Percentiles rank a stretch among this genome's conserved stretches.
Evolutionary conservation across 176 grass and related monocot genomes (phyloP).

Genomic region (Cenchrus fungigraminus): DNA sequence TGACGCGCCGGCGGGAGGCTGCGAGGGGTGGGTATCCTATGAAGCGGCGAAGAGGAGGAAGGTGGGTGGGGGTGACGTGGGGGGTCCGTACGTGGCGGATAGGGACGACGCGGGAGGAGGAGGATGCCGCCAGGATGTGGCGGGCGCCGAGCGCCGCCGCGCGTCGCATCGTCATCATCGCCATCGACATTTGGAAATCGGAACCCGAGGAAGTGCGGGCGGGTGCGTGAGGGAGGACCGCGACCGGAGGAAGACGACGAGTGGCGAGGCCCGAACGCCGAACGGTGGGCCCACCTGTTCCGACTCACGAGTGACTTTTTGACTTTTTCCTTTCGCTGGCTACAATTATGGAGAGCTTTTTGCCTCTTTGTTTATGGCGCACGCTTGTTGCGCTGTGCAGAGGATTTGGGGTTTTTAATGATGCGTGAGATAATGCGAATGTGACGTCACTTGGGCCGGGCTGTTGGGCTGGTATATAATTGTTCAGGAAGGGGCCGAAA

Average conservation of each 20-base stretch:
- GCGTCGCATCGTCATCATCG: conserved; percentile 65
- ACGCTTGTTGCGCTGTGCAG: neutral
- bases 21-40: neutral
- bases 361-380: neutral
- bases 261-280: neutral
- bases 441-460: neutral
- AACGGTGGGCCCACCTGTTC: neutral
- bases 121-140: conserved; percentile 47
- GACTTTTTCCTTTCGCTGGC: neutral
- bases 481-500: neutral
- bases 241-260: conserved; percentile 42
- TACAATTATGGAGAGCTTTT: neutral
- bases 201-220: neutral
- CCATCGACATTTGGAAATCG: neutral
- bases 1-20: neutral
- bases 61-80: neutral
- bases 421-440: neutral
- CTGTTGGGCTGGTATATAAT: neutral
- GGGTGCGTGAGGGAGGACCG: conserved; percentile 23
- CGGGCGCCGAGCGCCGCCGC: conserved; percentile 61
- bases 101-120: conserved; percentile 7
- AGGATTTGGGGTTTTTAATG: conserved; percentile 14
- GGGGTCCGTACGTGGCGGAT: conserved; percentile 46
- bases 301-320: conserved; percentile 7
- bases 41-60: neutral